These are phyloP conservation scores for Fusarium veterinarium DNA, from an alignment of 2,329 filamentous ascomycete genomes.

Conservation along the genomic window DNA sequence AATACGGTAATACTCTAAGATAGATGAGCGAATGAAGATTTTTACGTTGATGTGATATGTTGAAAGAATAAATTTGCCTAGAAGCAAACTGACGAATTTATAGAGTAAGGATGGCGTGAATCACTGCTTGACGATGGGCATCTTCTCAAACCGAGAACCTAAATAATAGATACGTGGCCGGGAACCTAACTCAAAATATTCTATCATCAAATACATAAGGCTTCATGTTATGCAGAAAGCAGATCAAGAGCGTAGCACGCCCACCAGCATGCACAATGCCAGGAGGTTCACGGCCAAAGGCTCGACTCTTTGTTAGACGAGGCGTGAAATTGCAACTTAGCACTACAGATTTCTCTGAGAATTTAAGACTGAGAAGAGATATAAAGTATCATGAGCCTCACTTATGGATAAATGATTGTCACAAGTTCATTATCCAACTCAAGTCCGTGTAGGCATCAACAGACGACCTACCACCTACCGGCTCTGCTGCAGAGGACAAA, in stretches of 20 bases:
- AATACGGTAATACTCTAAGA: not conserved
- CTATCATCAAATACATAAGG: too few relatives aligned
- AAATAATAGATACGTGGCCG: not conserved
- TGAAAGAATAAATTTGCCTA: not conserved
- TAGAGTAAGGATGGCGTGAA: not conserved
- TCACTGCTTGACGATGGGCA: not conserved
- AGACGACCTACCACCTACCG: not conserved
- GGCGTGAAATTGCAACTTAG: accelerated
- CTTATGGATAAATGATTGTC: accelerated
- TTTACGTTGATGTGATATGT: not conserved
- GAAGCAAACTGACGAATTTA: not conserved
- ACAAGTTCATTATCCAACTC: accelerated
- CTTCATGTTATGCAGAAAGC: too few relatives aligned
- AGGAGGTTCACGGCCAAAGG: not conserved
- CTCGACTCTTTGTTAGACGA: accelerated
- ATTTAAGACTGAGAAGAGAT: accelerated
- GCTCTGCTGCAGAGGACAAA: accelerated
- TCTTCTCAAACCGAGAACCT: not conserved
- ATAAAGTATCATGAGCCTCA: not conserved
- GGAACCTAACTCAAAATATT: too few relatives aligned
- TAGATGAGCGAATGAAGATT: accelerated
- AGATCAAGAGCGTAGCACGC: not conserved
- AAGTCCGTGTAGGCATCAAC: not conserved
- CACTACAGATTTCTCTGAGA: not conserved
- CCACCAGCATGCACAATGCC: not conserved